Base-by-base conservation (phyloP, 1,284 basidiomycete genomes). In the Athelia sp. region DNA sequence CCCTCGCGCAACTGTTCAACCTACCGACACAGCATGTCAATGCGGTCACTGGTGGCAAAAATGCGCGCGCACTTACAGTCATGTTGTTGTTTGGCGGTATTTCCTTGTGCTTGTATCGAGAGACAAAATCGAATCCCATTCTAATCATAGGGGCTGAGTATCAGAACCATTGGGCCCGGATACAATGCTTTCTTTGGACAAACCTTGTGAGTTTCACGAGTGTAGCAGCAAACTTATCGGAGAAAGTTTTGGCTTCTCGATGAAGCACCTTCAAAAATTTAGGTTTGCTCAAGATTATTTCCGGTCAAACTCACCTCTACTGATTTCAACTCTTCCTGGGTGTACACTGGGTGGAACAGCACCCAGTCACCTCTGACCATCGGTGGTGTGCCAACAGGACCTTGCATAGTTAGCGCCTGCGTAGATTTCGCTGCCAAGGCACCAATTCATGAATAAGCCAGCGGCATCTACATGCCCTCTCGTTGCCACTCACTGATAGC, bases 291-390 rank as follows among this genome's bases (percentile, higher is more conserved):
- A 40, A 22, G 26, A 44, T 34, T 40, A 43, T 29, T 29, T 36
- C 17, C 14, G 36, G 47, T 18, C 18, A 35, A 24, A 49, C 67
- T 36, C 57, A 86, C 87, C 65, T 87, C 72, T 40, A 93, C 87
- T 10, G 84, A 74, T 53, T 82, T 86, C 54, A 97, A 70, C 64
- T 98, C 94, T 43, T 87, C 83, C 15, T 70, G 64, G 4, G 82
- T 75, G 62, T 93, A 92, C 0, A 91, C 90, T 0, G 89, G 89
- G 59, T 92, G 88, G 61, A 90, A 89, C 1, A 91, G 68, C 9
- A 91, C 85, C 86, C 88, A 92, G 59, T 89, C 87, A 2, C 87
- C 87, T 24, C 73, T 78, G 47, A 87, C 62, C 59, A 72, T 72
- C 8, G 77, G 76, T 11, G 76, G 63, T 3, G 76, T 74, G 58